Percentiles rank a stretch among this genome's conserved stretches.
Evolutionary conservation across 108 stramenopile genomes (phyloP).

Genomic region (Fragilariopsis cylindrus): DNA sequence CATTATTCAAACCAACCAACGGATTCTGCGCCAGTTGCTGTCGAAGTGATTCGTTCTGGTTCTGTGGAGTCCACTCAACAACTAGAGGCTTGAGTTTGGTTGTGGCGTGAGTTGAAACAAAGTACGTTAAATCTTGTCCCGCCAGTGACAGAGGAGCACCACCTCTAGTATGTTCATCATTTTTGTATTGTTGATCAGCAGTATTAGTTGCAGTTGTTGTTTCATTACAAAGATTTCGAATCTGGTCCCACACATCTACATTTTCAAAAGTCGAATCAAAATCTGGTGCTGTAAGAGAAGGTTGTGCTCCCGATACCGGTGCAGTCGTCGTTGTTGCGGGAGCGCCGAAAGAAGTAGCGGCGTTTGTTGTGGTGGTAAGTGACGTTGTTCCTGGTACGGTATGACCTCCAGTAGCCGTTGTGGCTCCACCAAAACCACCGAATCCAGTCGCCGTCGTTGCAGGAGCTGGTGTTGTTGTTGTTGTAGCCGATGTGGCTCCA

Average conservation of each 20-base stretch:
- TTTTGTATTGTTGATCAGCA: background rate
- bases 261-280: constrained; percentile 45
- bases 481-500: constrained; percentile 7
- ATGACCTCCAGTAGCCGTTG: background rate
- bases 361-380: background rate
- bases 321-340: constrained; percentile 9
- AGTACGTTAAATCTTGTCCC: constrained; percentile 41
- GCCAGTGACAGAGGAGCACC: constrained; percentile 9
- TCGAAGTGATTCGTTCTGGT: constrained; percentile 37
- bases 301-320: constrained; percentile 17
- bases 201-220: background rate
- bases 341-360: background rate
- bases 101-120: constrained; percentile 4
- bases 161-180: background rate
- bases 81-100: constrained; percentile 3
- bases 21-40: constrained; percentile 37
- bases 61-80: constrained; percentile 30
- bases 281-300: constrained; percentile 29
- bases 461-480: constrained; percentile 34
- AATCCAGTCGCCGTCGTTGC: constrained; percentile 22
- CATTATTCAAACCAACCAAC: constrained; percentile 16
- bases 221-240: constrained; percentile 12
- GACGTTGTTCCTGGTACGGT: background rate
- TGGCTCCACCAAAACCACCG: constrained; percentile 19
- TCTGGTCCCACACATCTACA: constrained; percentile 8